A percentile compares a stretch with the other conserved stretches of the same genome.
Evolutionary conservation across 2,329 filamentous ascomycete genomes (phyloP).

Genomic region (Arthrobotrys iridis): DNA sequence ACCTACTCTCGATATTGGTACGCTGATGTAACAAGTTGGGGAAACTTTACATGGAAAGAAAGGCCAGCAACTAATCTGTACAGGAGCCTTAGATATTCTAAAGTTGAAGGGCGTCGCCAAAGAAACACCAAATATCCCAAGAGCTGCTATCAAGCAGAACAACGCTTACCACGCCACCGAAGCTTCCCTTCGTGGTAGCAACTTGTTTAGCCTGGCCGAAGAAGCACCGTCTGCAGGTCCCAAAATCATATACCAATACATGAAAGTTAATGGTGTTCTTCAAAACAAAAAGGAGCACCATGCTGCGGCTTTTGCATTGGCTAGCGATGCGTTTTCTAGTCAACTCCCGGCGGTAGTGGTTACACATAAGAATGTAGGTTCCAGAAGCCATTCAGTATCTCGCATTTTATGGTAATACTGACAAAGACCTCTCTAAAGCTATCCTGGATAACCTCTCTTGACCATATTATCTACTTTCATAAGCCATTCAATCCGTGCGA

Average conservation of each 20-base stretch:
- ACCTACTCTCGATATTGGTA: constrained; percentile 1
- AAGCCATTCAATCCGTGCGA: constrained; percentile 40
- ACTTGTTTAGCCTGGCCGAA: background rate
- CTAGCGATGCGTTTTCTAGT: constrained; percentile 43
- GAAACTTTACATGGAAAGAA: background rate
- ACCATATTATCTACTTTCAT: constrained; percentile 43
- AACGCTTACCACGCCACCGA: background rate
- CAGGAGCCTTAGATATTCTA: background rate
- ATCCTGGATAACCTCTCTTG: constrained; percentile 41
- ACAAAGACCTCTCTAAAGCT: background rate
- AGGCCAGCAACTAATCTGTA: background rate
- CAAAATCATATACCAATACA: constrained; percentile 17
- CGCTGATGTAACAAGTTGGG: background rate
- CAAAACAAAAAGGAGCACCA: constrained; percentile 10
- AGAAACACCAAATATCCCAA: constrained; percentile 18
- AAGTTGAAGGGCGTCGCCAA: constrained; percentile 21
- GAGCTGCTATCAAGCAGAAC: background rate
- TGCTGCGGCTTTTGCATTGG: constrained; percentile 40
- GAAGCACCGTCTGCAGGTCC: background rate
- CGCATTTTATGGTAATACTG: background rate
- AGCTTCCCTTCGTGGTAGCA: background rate
- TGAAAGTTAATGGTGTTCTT: constrained; percentile 29
- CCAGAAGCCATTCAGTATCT: background rate
- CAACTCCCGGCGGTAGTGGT: constrained; percentile 40
- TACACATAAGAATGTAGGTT: constrained; percentile 36